A percentile compares a stretch with the other conserved stretches of the same genome.
phyloP scores from a whole-genome alignment of 345 rosid genomes.

The Dovyalis caffra region DNA sequence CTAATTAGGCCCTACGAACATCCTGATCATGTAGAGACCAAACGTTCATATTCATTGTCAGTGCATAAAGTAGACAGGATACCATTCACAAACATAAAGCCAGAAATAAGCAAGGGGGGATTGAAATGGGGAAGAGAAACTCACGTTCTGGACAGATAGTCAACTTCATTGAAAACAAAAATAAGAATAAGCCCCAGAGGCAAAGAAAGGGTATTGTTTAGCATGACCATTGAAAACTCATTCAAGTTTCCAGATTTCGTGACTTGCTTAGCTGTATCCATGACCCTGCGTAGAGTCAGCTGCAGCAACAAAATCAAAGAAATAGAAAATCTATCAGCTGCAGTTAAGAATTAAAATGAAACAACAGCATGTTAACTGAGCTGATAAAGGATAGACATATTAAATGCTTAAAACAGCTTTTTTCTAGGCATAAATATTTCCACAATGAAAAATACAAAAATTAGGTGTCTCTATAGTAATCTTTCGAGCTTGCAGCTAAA shows the following conservation, averaged over 20 bases:
- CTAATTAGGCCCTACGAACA: background rate
- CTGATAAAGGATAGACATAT: background rate
- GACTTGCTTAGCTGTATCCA: slow-evolving; percentile 96
- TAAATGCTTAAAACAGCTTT: background rate
- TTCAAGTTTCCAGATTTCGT: slow-evolving; percentile 89
- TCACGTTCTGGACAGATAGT: slow-evolving; percentile 75
- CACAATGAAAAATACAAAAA: background rate
- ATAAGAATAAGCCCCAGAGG: slow-evolving; percentile 82
- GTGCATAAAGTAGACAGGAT: background rate
- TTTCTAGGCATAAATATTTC: background rate
- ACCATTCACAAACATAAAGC: background rate
- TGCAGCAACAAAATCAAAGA: slow-evolving; percentile 39
- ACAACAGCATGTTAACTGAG: background rate
- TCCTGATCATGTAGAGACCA: background rate
- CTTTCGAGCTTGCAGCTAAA: background rate
- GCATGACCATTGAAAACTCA: slow-evolving; percentile 96
- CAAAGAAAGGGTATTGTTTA: slow-evolving; percentile 86
- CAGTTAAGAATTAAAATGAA: slow-evolving; percentile 2
- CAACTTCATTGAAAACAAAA: slow-evolving; percentile 76
- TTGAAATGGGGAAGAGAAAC: slow-evolving; percentile 22
- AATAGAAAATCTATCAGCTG: slow-evolving; percentile 13
- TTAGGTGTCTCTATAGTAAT: background rate
- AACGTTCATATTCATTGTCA: background rate
- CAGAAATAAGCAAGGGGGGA: background rate
- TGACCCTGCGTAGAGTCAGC: slow-evolving; percentile 87